Conservation (phyloP, 140 eudicot species). For the Bidens hawaiensis region DNA sequence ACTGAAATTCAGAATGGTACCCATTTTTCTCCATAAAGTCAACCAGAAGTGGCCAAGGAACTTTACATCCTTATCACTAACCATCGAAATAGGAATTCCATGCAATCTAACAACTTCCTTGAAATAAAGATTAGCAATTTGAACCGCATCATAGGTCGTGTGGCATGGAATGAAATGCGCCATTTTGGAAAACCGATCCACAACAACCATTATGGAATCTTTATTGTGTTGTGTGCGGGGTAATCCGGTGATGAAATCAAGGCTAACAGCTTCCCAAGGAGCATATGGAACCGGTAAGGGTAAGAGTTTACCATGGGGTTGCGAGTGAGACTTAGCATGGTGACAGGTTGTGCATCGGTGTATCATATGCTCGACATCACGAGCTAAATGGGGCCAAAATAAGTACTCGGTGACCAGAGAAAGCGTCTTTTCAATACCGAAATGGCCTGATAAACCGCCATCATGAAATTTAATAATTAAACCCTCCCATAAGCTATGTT, state of each 20-base stretch:
- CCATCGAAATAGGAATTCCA: neutral
- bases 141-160: neutral
- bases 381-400: neutral
- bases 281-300: neutral
- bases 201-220: neutral
- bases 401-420: neutral
- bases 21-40: neutral
- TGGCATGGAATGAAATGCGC: neutral
- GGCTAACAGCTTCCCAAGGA: neutral
- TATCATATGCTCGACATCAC: neutral
- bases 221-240: neutral
- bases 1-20: neutral
- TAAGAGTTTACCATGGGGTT: neutral
- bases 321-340: neutral
- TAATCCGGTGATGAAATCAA: neutral
- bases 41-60: constrained; percentile 8
- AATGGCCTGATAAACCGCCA: neutral
- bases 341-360: neutral
- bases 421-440: neutral
- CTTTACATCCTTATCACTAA: neutral
- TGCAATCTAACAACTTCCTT: neutral
- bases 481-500: neutral
- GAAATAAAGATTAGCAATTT: neutral
- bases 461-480: neutral
- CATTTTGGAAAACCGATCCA: constrained; percentile 10